Evolutionary conservation across 208 protist genomes (phyloP).

Genomic region (Leishmania arabica): DNA sequence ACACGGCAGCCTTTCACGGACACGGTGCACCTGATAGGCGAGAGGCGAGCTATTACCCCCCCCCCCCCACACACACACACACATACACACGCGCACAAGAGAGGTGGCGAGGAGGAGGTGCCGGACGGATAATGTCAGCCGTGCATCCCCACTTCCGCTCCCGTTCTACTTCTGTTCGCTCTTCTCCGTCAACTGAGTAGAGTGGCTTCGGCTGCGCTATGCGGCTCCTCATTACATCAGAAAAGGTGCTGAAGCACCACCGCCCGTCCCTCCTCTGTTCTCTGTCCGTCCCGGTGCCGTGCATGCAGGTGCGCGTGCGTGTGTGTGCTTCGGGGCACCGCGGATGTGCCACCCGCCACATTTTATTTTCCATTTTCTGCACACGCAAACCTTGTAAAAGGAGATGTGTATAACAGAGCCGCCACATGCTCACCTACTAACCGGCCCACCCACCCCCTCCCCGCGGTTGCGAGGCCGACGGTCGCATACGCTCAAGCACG

Average conservation of each 20-base stretch:
- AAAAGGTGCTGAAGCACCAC: background rate
- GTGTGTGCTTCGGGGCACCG: background rate
- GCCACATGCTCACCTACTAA: background rate
- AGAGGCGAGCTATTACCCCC: background rate
- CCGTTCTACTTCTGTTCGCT: background rate
- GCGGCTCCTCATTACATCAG: background rate
- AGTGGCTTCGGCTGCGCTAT: background rate
- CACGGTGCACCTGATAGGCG: background rate
- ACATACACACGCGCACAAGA: background rate
- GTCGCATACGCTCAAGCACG: background rate
- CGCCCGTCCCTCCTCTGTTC: background rate
- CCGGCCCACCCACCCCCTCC: background rate
- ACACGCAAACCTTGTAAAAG: background rate
- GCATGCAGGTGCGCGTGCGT: background rate
- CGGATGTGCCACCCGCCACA: background rate
- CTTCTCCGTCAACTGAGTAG: background rate
- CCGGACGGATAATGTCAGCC: background rate
- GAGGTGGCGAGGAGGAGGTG: background rate
- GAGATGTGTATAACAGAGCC: background rate
- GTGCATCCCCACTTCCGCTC: background rate
- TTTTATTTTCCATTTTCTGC: background rate
- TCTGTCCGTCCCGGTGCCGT: background rate
- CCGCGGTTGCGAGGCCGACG: background rate
- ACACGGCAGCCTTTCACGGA: background rate
- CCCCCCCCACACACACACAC: too few relatives aligned